Evolutionary conservation across 768 basidiomycete genomes (phyloP), one percentile per base, ranked within the genome.

Genomic region (Tylopilus felleus): DNA sequence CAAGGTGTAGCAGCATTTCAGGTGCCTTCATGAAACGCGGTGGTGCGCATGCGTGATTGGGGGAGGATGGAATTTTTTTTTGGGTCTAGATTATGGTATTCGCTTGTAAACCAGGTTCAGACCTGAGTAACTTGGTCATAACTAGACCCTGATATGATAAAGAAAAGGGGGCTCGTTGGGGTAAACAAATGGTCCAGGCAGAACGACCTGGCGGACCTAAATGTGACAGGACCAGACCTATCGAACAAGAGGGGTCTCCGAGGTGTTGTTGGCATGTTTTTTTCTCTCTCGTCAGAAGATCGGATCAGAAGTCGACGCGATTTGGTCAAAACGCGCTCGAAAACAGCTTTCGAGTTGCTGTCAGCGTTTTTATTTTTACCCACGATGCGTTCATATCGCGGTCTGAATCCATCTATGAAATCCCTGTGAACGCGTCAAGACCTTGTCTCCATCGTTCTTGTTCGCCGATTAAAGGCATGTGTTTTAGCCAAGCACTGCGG

Each of bases 321-420:
- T 69, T 60, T 65, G 68, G 68, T 65, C 35, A 70, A 60, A 68
- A 47, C 39, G 49, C 51, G 42, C 28, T 70, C 65, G 66, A 67
- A 60, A 53, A 40, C 52, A n/a, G 6, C 43, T 16, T 35, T 52
- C 52, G 52, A 25, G 25, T 46, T 21, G n/a, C 39, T 42, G 27
- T n/a, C 36, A 33, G 31, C 17, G n/a, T 7, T 29, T 19, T 33
- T 35, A 8, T 25, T 35, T 49, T 65, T 52, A 57, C 65, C 63
- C 64, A 67, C 65, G 65, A 40, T 40, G 25, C 27, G 33, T 31
- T 54, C 62, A 57, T 65, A 65, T 65, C 64, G 43, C 33, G 9
- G 21, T 13, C n/a, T n/a, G n/a, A n/a, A n/a, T n/a, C 41, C 59
- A 65, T 65, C 57, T 59, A 64, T 66, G 55, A 61, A 58, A 45